Evolutionary conservation across 2,329 filamentous ascomycete genomes (phyloP).

Genomic region (Sclerotinia borealis): DNA sequence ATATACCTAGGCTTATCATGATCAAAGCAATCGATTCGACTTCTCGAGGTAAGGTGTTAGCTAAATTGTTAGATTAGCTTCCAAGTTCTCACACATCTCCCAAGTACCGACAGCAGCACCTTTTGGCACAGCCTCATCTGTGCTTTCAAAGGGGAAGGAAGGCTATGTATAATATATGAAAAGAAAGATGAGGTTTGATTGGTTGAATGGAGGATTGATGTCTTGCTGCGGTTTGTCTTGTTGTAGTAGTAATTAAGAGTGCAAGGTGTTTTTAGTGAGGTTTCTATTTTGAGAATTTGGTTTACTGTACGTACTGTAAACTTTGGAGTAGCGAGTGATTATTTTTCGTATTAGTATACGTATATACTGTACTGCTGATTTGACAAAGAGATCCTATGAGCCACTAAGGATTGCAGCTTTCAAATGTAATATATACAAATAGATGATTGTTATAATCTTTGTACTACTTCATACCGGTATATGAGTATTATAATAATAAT

Average conservation of each 20-base stretch:
- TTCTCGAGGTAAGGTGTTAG: too few relatives aligned
- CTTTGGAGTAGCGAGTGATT: too few relatives aligned
- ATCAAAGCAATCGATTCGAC: too few relatives aligned
- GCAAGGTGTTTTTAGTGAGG: not conserved
- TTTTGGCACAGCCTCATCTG: not conserved
- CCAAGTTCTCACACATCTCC: not conserved
- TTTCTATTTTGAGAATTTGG: slow-evolving; percentile 7
- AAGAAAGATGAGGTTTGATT: not conserved
- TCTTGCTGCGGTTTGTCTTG: not conserved
- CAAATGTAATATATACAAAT: not conserved
- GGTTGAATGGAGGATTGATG: not conserved
- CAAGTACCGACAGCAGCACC: not conserved
- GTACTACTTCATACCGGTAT: too few relatives aligned
- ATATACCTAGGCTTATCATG: too few relatives aligned
- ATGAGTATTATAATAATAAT: too few relatives aligned
- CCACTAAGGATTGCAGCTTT: not conserved
- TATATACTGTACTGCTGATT: too few relatives aligned
- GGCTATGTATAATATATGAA: not conserved
- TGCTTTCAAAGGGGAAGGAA: not conserved
- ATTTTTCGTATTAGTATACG: too few relatives aligned
- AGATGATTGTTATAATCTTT: too few relatives aligned
- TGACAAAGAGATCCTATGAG: not conserved
- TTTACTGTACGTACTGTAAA: too few relatives aligned
- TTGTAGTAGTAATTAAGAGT: not conserved
- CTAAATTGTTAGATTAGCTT: too few relatives aligned